A percentile compares a stretch with the other conserved stretches of the same genome.
These are phyloP conservation scores for Henckelia pumila DNA, from an alignment of 257 asterid species.

Conservation along the genomic window DNA sequence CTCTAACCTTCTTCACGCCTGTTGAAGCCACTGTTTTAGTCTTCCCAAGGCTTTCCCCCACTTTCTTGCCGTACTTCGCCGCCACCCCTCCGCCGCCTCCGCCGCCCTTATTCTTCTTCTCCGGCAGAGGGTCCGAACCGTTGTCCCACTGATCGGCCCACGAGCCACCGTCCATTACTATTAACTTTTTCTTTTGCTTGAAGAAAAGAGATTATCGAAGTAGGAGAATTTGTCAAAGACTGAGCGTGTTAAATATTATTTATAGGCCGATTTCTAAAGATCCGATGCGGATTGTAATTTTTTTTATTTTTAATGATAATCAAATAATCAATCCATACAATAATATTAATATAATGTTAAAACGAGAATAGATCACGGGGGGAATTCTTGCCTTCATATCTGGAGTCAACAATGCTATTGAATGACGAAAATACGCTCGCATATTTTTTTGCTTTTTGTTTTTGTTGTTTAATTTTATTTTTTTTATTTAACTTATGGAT, in stretches of 20 bases:
- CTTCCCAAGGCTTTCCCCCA: conserved; percentile 51
- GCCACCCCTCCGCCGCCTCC: conserved; percentile 35
- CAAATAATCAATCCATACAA: no score
- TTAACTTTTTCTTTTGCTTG: background rate
- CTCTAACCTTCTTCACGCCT: conserved; percentile 69
- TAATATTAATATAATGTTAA: no score
- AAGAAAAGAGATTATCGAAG: background rate
- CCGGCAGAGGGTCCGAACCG: conserved; percentile 36
- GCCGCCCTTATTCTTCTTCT: conserved; percentile 41
- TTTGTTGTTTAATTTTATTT: no score
- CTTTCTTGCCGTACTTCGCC: conserved; percentile 48
- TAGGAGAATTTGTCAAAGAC: background rate
- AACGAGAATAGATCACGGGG: no score
- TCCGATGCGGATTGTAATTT: no score
- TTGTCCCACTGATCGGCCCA: conserved; percentile 96
- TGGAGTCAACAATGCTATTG: no score
- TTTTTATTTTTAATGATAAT: no score
- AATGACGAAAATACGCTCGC: no score
- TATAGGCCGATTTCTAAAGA: background rate
- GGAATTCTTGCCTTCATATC: no score
- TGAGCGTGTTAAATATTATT: background rate
- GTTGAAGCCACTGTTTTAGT: conserved; percentile 67
- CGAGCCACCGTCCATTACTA: conserved; percentile 34
- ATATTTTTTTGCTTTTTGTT: no score
- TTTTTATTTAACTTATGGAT: no score